Conservation (phyloP, 202 grass and related monocot genomes). For the Hordeum pubiflorum region DNA sequence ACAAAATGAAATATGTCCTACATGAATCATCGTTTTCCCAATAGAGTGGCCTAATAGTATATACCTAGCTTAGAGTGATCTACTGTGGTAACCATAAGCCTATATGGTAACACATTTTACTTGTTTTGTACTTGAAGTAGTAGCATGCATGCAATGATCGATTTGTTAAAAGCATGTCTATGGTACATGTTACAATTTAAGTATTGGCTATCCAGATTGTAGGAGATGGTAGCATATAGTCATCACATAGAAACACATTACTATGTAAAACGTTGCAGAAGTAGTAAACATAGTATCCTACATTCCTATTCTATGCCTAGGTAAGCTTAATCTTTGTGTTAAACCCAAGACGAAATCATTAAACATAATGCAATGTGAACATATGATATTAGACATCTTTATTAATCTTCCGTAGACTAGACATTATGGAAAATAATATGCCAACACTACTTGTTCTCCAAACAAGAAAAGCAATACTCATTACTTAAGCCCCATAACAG, state of each 20-base stretch:
- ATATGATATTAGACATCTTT: background rate
- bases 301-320: background rate
- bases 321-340: background rate
- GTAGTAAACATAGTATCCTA: background rate
- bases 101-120: background rate
- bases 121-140: background rate
- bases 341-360: slow-evolving; percentile 4
- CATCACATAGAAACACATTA: background rate
- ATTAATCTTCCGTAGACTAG: slow-evolving; percentile 11
- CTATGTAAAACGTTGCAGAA: background rate
- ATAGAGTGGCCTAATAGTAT: background rate
- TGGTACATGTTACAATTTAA: background rate
- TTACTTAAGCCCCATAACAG: slow-evolving; percentile 7
- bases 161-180: background rate
- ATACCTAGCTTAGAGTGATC: background rate
- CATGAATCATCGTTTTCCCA: slow-evolving; percentile 7
- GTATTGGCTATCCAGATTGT: background rate
- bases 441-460: background rate
- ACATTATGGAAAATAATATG: background rate
- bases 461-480: background rate
- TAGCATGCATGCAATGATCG: background rate
- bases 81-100: background rate
- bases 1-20: background rate
- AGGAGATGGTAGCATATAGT: background rate
- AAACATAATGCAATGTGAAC: background rate